phyloP scores from a whole-genome alignment of 305 asterid species.

The Plantago rigida region DNA sequence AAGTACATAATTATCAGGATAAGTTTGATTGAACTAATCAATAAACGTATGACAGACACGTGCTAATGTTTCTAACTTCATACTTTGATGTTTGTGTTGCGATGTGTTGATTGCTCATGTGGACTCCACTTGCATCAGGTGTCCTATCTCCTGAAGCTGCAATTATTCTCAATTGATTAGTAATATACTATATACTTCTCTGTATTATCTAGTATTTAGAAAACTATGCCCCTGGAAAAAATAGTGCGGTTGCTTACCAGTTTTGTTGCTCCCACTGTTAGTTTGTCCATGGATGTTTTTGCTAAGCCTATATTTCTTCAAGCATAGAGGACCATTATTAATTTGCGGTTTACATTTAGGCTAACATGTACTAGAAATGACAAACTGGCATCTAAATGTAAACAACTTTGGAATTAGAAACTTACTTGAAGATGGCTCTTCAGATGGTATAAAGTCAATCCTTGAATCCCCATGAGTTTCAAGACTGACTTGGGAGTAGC shows the following conservation, averaged over 20 bases:
- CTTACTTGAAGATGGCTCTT: constrained; percentile 99
- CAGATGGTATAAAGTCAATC: constrained; percentile 85
- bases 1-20: constrained; percentile 15
- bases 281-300: constrained; percentile 78
- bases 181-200: constrained; percentile 1
- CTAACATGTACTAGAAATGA: constrained; percentile 16
- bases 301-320: constrained; percentile 89
- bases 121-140: constrained; percentile 47
- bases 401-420: not conserved
- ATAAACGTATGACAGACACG: constrained; percentile 13
- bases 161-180: constrained; percentile 26
- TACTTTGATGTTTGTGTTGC: constrained; percentile 57
- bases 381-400: not conserved
- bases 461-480: constrained; percentile 97
- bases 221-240: constrained; percentile 15
- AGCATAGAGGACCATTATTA: constrained; percentile 25
- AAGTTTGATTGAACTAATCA: constrained; percentile 18
- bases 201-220: constrained; percentile 9
- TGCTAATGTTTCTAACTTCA: constrained; percentile 20
- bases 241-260: constrained; percentile 42
- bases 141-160: constrained; percentile 60
- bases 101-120: constrained; percentile 38
- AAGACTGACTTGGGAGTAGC: constrained; percentile 97
- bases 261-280: constrained; percentile 51
- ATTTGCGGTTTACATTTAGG: not conserved